phyloP scores from a whole-genome alignment of 1,284 basidiomycete species.

The Cyathus olla region DNA sequence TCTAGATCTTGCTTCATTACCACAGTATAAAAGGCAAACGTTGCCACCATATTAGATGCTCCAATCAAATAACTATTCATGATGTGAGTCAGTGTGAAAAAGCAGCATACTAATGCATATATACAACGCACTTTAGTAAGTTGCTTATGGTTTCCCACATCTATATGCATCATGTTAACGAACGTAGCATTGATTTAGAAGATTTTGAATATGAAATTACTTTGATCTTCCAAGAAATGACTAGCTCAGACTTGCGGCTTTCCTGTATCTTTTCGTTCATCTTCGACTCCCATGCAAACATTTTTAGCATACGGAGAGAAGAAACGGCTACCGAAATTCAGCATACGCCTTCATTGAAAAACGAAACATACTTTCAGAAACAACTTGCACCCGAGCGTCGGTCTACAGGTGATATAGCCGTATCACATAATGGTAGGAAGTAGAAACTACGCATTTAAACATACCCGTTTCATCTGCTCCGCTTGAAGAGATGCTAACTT shows the following conservation, averaged over 20 bases:
- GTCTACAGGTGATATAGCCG: conserved; percentile 32
- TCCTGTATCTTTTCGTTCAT: conserved; percentile 60
- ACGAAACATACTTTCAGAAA: conserved; percentile 57
- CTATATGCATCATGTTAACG: too few relatives aligned
- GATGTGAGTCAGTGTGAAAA: too few relatives aligned
- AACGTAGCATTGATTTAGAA: too few relatives aligned
- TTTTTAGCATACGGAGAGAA: conserved; percentile 71
- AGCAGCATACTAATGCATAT: too few relatives aligned
- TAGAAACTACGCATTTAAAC: neutral
- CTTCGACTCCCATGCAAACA: conserved; percentile 24
- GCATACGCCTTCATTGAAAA: neutral
- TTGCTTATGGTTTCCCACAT: too few relatives aligned
- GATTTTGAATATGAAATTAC: too few relatives aligned
- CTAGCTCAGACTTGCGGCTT: conserved; percentile 68
- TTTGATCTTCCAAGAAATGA: conserved; percentile 55
- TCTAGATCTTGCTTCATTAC: too few relatives aligned
- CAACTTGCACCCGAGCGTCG: conserved; percentile 58
- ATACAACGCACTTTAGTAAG: too few relatives aligned
- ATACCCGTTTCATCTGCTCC: conserved; percentile 22
- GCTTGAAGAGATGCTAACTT: conserved; percentile 37
- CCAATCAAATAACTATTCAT: too few relatives aligned
- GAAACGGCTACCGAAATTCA: conserved; percentile 46
- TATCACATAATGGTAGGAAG: neutral
- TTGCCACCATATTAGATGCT: too few relatives aligned
- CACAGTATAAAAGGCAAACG: too few relatives aligned